Evolutionary conservation across 2,329 filamentous ascomycete species (phyloP).

Genomic region (Diaporthe nobilis): DNA sequence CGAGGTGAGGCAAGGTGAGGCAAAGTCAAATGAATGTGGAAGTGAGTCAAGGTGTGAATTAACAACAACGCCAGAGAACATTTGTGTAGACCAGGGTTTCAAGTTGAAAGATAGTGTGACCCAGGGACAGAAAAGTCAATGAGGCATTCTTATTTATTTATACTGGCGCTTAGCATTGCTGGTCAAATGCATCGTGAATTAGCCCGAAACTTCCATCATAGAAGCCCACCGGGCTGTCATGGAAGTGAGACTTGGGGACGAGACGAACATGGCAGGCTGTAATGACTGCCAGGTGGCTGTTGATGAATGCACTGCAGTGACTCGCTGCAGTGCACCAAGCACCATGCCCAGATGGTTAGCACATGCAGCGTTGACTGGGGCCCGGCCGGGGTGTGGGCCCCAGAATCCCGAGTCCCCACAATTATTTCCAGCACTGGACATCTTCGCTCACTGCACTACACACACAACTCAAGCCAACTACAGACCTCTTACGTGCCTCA

Average conservation of each 20-base stretch:
- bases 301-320: not conserved
- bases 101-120: not conserved
- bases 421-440: slow-evolving; percentile 14
- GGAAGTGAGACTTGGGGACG: slow-evolving; percentile 5
- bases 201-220: not conserved
- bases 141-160: not conserved
- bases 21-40: not conserved
- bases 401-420: slow-evolving; percentile 9
- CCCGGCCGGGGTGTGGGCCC: slow-evolving; percentile 2
- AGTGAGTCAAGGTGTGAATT: not conserved
- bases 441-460: not conserved
- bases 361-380: slow-evolving; percentile 2
- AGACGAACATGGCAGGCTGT: not conserved
- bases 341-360: not conserved
- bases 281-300: not conserved
- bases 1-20: not conserved
- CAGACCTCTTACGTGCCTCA: not conserved
- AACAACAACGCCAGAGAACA: not conserved
- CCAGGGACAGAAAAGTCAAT: not conserved
- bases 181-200: not conserved
- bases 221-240: not conserved
- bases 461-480: not conserved
- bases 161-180: slow-evolving; percentile 10
- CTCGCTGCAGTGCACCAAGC: slow-evolving; percentile 5
- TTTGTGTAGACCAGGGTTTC: not conserved